These are phyloP conservation scores for Quercus tomentella DNA, from an alignment of 331 rosid species.

Conservation along the genomic window DNA sequence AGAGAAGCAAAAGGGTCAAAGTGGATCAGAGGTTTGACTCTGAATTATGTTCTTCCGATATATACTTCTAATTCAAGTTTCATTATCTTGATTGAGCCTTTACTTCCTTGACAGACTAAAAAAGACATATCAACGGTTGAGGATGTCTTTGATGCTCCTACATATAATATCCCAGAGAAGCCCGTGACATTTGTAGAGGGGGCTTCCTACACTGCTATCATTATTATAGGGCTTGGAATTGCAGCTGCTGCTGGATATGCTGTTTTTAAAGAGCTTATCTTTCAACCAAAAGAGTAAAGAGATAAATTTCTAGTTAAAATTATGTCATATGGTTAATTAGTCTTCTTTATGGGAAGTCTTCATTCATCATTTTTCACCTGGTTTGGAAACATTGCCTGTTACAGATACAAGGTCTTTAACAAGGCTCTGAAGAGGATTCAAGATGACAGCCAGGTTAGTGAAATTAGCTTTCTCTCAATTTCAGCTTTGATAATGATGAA, in stretches of 20 bases:
- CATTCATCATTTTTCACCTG: slow-evolving; percentile 9
- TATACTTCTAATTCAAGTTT: not conserved
- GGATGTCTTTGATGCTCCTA: slow-evolving; percentile 84
- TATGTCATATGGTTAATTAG: not conserved
- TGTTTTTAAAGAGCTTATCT: slow-evolving; percentile 91
- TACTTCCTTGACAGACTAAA: slow-evolving; percentile 49
- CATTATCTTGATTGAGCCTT: slow-evolving; percentile 8
- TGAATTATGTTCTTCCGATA: not conserved
- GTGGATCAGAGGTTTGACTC: slow-evolving; percentile 29
- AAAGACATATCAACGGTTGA: slow-evolving; percentile 80
- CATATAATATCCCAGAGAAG: slow-evolving; percentile 93
- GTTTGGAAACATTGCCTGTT: slow-evolving; percentile 10
- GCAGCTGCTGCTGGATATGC: slow-evolving; percentile 92
- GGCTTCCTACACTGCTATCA: slow-evolving; percentile 81
- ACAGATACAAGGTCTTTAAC: slow-evolving; percentile 81
- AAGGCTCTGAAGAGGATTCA: slow-evolving; percentile 89
- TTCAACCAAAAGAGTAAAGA: slow-evolving; percentile 89
- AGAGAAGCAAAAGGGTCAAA: slow-evolving; percentile 7
- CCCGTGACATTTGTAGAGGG: slow-evolving; percentile 94
- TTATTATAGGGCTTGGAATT: slow-evolving; percentile 86
- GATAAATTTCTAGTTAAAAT: slow-evolving; percentile 7
- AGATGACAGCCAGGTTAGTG: slow-evolving; percentile 83
- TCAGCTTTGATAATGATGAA: not conserved
- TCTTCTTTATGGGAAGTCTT: not conserved
- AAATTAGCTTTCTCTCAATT: not conserved